A percentile compares a stretch with the other conserved stretches of the same genome.
phyloP scores from a whole-genome alignment of 2,329 filamentous ascomycete genomes.

The Xylariaceae sp. region DNA sequence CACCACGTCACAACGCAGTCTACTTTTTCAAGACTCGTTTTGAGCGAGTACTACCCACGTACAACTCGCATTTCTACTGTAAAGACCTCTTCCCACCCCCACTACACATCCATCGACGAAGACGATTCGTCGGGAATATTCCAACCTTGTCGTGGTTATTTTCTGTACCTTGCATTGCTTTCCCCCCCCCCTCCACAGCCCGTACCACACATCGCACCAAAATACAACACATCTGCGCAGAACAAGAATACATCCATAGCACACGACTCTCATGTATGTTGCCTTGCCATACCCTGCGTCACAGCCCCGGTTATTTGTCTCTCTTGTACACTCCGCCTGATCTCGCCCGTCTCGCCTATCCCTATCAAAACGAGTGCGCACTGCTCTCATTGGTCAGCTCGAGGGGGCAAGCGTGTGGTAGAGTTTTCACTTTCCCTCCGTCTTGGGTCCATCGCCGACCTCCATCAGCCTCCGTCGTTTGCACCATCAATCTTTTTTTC shows the following conservation, averaged over 20 bases:
- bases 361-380: slow-evolving; percentile 18
- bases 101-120: slow-evolving; percentile 1
- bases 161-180: slow-evolving; percentile 22
- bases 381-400: slow-evolving; percentile 27
- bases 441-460: slow-evolving; percentile 15
- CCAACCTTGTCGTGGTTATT: slow-evolving; percentile 9
- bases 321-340: slow-evolving; percentile 7
- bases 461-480: slow-evolving; percentile 12
- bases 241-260: slow-evolving; percentile 4
- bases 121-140: slow-evolving; percentile 4
- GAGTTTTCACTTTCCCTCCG: slow-evolving; percentile 26
- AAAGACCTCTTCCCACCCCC: too few relatives aligned
- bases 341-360: slow-evolving; percentile 9
- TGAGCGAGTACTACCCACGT: too few relatives aligned
- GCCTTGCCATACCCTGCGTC: slow-evolving; percentile 16
- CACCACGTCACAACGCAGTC: slow-evolving; percentile 12
- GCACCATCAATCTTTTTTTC: slow-evolving; percentile 1
- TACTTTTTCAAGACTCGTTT: too few relatives aligned
- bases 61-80: background rate
- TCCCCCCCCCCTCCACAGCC: too few relatives aligned
- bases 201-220: slow-evolving; percentile 4
- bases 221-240: background rate
- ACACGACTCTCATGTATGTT: slow-evolving; percentile 16
- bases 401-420: slow-evolving; percentile 20
- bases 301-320: slow-evolving; percentile 25